Conservation (phyloP, 805 yeast species). For the Metschnikowia koreensis region DNA sequence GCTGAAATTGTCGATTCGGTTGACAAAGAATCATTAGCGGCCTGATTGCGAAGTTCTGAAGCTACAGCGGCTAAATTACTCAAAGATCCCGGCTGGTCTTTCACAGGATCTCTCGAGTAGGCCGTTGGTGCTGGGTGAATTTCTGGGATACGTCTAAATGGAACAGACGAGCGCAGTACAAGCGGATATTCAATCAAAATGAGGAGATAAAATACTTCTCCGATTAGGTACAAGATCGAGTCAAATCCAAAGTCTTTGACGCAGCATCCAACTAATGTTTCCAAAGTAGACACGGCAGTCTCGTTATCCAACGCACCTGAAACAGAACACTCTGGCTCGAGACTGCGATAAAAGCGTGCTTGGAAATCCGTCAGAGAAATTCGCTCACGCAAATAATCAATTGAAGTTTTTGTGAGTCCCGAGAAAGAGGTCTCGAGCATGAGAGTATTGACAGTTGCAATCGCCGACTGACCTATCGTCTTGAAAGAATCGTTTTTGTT, state of each 20-base stretch:
- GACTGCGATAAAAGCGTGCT: slow-evolving; percentile 45
- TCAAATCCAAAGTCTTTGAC: slow-evolving; percentile 83
- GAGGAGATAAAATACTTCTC: slow-evolving; percentile 64
- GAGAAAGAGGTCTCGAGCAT: slow-evolving; percentile 64
- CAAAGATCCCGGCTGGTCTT: slow-evolving; percentile 6
- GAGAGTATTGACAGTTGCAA: slow-evolving; percentile 54
- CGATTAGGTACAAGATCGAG: slow-evolving; percentile 56
- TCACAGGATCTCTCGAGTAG: neutral
- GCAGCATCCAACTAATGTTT: slow-evolving; percentile 64
- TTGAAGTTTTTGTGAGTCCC: slow-evolving; percentile 52
- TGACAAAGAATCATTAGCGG: neutral
- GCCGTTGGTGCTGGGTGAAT: neutral
- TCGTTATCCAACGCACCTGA: slow-evolving; percentile 43
- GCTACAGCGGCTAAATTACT: slow-evolving; percentile 37
- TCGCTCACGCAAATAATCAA: slow-evolving; percentile 49
- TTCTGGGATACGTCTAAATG: slow-evolving; percentile 22
- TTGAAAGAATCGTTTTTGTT: slow-evolving; percentile 39
- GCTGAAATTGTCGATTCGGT: neutral
- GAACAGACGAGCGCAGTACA: slow-evolving; percentile 41
- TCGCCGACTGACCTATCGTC: slow-evolving; percentile 56
- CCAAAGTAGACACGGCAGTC: slow-evolving; percentile 53
- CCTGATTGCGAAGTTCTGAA: slow-evolving; percentile 21
- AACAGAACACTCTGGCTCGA: slow-evolving; percentile 41
- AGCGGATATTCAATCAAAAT: slow-evolving; percentile 66
- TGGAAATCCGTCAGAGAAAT: slow-evolving; percentile 41